Conservation (phyloP, 805 yeast species). For the Suhomyces emberorum region DNA sequence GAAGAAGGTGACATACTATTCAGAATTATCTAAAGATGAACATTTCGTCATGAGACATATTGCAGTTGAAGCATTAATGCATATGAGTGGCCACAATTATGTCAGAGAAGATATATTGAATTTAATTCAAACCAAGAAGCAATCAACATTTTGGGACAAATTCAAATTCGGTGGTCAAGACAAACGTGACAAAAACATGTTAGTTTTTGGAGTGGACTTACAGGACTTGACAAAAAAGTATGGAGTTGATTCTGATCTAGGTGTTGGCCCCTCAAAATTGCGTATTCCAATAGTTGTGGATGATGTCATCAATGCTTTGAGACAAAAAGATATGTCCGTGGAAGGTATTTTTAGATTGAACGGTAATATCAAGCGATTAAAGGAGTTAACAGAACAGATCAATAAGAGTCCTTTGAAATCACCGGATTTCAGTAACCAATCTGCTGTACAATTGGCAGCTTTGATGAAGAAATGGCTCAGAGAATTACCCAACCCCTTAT, state of each 20-base stretch:
- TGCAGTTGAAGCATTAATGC: constrained; percentile 51
- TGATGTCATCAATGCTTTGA: constrained; percentile 77
- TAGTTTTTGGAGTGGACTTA: constrained; percentile 77
- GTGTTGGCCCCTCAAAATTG: constrained; percentile 77
- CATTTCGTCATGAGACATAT: constrained; percentile 57
- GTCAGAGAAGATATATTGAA: constrained; percentile 35
- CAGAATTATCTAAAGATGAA: constrained; percentile 59
- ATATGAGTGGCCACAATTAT: constrained; percentile 20
- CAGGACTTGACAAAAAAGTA: constrained; percentile 62
- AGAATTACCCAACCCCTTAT: constrained; percentile 87
- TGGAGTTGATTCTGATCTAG: constrained; percentile 82
- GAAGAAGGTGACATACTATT: constrained; percentile 48
- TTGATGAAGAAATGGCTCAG: constrained; percentile 85
- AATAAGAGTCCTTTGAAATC: constrained; percentile 69
- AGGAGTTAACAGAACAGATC: constrained; percentile 68
- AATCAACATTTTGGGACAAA: constrained; percentile 52
- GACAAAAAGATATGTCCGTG: constrained; percentile 88
- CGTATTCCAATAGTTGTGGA: constrained; percentile 84
- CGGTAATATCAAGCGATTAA: constrained; percentile 84
- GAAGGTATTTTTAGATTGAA: constrained; percentile 96
- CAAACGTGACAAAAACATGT: constrained; percentile 23
- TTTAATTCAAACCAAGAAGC: constrained; percentile 42
- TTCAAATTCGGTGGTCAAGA: constrained; percentile 36
- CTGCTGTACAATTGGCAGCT: constrained; percentile 91
- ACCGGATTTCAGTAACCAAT: constrained; percentile 71